Conservation (phyloP, 2,329 filamentous ascomycete genomes). For the Tolypocladium guangdongense region DNA sequence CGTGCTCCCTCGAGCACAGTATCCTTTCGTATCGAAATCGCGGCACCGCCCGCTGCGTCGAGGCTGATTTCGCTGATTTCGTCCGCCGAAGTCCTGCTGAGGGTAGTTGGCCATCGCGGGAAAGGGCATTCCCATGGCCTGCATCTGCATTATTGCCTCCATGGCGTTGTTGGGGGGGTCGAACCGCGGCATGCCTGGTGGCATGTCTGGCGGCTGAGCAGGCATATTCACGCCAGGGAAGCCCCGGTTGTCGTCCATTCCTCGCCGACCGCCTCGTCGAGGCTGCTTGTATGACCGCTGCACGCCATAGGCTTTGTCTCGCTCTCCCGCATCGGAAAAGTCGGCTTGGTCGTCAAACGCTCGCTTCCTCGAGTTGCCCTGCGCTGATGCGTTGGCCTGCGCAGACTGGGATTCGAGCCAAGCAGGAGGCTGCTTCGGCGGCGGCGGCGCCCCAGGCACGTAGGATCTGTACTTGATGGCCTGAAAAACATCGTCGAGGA, state of each 20-base stretch:
- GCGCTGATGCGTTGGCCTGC: background rate
- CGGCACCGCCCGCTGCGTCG: conserved; percentile 44
- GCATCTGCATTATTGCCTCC: conserved; percentile 50
- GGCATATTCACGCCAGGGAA: conserved; percentile 1
- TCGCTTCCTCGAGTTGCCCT: conserved; percentile 20
- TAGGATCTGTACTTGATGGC: conserved; percentile 53
- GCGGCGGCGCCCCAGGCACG: conserved; percentile 39
- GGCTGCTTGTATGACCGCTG: conserved; percentile 48
- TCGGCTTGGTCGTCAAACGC: conserved; percentile 21
- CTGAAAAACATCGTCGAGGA: conserved; percentile 61
- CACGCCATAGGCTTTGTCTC: conserved; percentile 13
- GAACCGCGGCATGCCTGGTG: conserved; percentile 32
- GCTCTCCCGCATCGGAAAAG: conserved; percentile 7
- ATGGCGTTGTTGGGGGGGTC: conserved; percentile 50
- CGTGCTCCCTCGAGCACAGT: conserved; percentile 53
- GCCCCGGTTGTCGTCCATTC: conserved; percentile 11
- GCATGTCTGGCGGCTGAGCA: conserved; percentile 3
- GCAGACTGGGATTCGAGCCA: background rate
- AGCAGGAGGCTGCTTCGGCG: conserved; percentile 14
- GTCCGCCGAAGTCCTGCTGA: conserved; percentile 11
- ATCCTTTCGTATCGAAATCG: conserved; percentile 64
- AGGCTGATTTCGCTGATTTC: conserved; percentile 11
- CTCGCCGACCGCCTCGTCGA: conserved; percentile 37
- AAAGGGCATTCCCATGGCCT: conserved; percentile 39
- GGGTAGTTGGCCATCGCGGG: conserved; percentile 29